Evolutionary conservation across 1,284 basidiomycete genomes (phyloP), one percentile per base, ranked within the genome.

Genomic region (Vanrija sp.): DNA sequence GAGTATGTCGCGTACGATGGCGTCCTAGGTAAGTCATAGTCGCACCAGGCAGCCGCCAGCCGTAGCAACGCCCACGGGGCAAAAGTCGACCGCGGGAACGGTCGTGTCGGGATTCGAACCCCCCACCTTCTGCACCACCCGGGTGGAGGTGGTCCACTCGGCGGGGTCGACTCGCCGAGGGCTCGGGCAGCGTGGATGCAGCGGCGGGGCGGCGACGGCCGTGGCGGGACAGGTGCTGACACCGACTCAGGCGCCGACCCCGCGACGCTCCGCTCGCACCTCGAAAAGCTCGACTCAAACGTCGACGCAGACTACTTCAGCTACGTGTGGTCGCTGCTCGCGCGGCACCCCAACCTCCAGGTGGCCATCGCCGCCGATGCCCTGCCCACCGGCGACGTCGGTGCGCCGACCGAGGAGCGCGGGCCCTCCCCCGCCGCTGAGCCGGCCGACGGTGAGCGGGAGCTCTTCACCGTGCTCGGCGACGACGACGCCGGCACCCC

Each of bases 1-100:
- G 67, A 73, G 51, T 73, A 69, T 48, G 61, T 72, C 16, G 65
- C 65, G 19, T 53, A 64, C 47, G 72, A 75, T 38, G 71, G 72
- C 4, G 63, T 68, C 5, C 55, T 73, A 8, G 72, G 72, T 75
- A 54, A 65, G 72, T 68, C 10, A n/a, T 6, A 1, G n/a, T 20
- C 44, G 12, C 6, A 15, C 22, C 14, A 19, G 22, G 19, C 15
- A 15, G 6, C 39, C 9, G 7, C 15, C 15, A 16, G 22, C 24
- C 27, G n/a, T n/a, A 20, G n/a, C 35, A 23, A 38, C 41, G 23
- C 37, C 14, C 7, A 20, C 12, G n/a, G 22, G 24, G 36, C 56
- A 58, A 56, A 59, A 55, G 49, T 49, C 47, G 16, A 9, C 23
- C 16, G 23, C 15, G 18, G 14, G 35, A 19, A 22, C 24, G 35